phyloP scores from a whole-genome alignment of 2,329 filamentous ascomycete species.

The Waltergamsia citrina region DNA sequence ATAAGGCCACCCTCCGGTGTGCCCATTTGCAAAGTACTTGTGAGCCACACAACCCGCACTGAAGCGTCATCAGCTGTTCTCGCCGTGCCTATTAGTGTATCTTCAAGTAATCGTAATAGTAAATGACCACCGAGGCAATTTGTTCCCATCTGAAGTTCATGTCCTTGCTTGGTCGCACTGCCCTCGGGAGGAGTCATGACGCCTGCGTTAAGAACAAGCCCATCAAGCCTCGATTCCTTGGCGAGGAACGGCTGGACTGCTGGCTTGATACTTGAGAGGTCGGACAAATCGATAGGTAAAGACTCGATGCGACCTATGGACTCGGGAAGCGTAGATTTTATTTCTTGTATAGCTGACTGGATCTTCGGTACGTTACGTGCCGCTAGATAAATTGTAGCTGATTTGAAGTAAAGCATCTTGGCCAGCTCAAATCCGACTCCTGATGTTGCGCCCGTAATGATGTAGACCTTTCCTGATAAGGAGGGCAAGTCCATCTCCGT shows the following conservation, averaged over 20 bases:
- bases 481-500: slow-evolving; percentile 52
- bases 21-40: too few relatives aligned
- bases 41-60: too few relatives aligned
- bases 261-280: slow-evolving; percentile 15
- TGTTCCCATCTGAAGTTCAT: slow-evolving; percentile 25
- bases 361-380: slow-evolving; percentile 30
- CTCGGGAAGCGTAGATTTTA: slow-evolving; percentile 19
- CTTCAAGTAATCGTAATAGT: too few relatives aligned
- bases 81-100: too few relatives aligned
- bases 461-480: slow-evolving; percentile 35
- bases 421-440: slow-evolving; percentile 37
- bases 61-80: too few relatives aligned
- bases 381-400: slow-evolving; percentile 40
- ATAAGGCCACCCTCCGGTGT: too few relatives aligned
- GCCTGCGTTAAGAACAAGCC: slow-evolving; percentile 27
- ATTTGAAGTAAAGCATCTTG: slow-evolving; percentile 37
- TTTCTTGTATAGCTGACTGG: slow-evolving; percentile 25
- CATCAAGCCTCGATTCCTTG: slow-evolving; percentile 16
- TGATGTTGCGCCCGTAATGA: slow-evolving; percentile 28
- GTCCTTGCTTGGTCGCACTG: slow-evolving; percentile 21
- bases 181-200: slow-evolving; percentile 24
- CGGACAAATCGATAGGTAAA: slow-evolving; percentile 27
- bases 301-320: slow-evolving; percentile 24
- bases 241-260: slow-evolving; percentile 12
- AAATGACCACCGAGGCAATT: slow-evolving; percentile 23